Percentiles rank a stretch among this genome's conserved stretches.
Conservation (phyloP, 2,329 filamentous ascomycete species). For the Ceratocystis cacaofunesta region DNA sequence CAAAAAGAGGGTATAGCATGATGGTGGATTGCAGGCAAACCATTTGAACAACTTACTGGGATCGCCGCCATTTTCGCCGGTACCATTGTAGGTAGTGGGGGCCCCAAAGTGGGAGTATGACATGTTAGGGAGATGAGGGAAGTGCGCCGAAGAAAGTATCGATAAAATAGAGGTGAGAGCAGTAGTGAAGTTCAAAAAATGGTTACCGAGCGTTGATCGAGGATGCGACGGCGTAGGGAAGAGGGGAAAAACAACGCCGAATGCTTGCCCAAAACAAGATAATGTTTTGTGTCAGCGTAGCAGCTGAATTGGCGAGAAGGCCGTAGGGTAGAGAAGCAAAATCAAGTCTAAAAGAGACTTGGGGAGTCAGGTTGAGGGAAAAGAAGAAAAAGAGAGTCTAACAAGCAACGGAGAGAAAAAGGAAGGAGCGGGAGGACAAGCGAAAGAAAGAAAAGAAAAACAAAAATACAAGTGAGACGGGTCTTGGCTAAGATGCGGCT, state of each 20-base stretch:
- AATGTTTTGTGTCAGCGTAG: not conserved
- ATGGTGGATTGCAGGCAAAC: not conserved
- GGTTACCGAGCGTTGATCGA: not conserved
- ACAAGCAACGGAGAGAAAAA: not conserved
- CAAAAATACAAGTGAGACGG: not conserved
- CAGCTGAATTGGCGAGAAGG: slow-evolving; percentile 1
- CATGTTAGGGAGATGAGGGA: slow-evolving; percentile 28
- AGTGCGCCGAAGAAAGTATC: not conserved
- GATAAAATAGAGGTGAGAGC: not conserved
- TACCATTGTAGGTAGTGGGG: slow-evolving; percentile 48
- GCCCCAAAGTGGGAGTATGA: slow-evolving; percentile 46
- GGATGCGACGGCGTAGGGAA: not conserved
- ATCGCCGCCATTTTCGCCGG: slow-evolving; percentile 54
- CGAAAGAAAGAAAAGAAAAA: not conserved
- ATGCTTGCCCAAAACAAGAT: not conserved
- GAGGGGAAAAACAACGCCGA: not conserved
- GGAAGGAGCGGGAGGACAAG: not conserved
- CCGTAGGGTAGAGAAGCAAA: not conserved
- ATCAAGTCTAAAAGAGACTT: not conserved
- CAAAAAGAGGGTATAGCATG: not conserved
- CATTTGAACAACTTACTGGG: slow-evolving; percentile 27
- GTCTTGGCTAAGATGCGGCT: not conserved
- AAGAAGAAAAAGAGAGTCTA: not conserved
- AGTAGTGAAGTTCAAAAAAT: not conserved
- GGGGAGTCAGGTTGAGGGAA: slow-evolving; percentile 15